Conservation (phyloP, 2,329 filamentous ascomycete genomes). For the Cytospora chrysosperma region DNA sequence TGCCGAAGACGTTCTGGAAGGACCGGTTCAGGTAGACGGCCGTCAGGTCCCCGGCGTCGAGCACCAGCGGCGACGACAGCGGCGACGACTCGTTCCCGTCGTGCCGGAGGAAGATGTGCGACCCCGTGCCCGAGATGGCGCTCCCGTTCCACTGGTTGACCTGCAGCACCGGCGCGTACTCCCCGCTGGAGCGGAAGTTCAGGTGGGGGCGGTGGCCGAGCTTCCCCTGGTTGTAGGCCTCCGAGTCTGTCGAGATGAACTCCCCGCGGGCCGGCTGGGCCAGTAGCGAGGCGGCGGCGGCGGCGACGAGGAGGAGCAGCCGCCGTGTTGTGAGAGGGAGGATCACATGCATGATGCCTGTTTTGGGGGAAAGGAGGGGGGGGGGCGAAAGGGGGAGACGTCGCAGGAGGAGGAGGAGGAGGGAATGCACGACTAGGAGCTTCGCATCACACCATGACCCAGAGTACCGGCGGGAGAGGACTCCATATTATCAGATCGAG, state of each 20-base stretch:
- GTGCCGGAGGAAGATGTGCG: slow-evolving; percentile 28
- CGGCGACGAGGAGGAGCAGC: too few relatives aligned
- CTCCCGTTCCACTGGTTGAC: slow-evolving; percentile 26
- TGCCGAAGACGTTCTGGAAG: slow-evolving; percentile 27
- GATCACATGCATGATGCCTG: too few relatives aligned
- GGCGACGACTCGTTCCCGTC: slow-evolving; percentile 21
- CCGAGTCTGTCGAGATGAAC: slow-evolving; percentile 24
- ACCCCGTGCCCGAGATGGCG: slow-evolving; percentile 24
- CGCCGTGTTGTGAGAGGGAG: too few relatives aligned
- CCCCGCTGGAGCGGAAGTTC: slow-evolving; percentile 24
- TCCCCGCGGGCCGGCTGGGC: slow-evolving; percentile 3
- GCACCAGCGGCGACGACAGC: slow-evolving; percentile 25
- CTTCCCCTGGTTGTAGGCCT: slow-evolving; percentile 25
- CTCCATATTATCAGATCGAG: not conserved
- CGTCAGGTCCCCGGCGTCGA: slow-evolving; percentile 26
- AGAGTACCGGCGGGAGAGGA: not conserved
- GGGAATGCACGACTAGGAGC: not conserved
- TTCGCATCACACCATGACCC: not conserved
- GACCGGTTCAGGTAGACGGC: slow-evolving; percentile 27
- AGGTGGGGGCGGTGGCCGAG: slow-evolving; percentile 25
- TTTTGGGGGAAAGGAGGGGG: too few relatives aligned
- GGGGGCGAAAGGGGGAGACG: too few relatives aligned
- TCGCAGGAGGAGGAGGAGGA: too few relatives aligned
- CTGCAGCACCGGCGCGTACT: slow-evolving; percentile 25
- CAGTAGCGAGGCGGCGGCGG: not conserved